Evolutionary conservation across 164 flowering plant species (phyloP), one percentile per base, ranked within the genome.

Genomic region (Kingdonia uniflora): DNA sequence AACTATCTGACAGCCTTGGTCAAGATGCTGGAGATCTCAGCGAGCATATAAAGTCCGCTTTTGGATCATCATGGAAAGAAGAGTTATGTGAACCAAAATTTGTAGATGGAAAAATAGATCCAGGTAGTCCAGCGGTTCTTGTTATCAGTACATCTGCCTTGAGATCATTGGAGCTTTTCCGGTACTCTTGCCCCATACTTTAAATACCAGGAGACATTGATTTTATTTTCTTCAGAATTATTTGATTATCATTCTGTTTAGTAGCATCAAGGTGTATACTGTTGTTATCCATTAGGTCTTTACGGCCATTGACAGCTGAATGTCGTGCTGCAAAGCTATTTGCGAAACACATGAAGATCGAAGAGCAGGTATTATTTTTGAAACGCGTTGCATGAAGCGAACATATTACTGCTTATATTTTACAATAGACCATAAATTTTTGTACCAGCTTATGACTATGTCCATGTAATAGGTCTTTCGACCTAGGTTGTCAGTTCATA

Each of bases 321-420:
- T 91, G 97, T 57, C 83, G 56, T 60, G 80, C 92, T 19, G 95
- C 72, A 38, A 91, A 91, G 78, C 73, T 91, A n/a, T 91, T 91
- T 57, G 74, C 97, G 26, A 91, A 87, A 73, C 97, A 91, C 69
- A 76, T 91, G 80, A 91, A 91, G 73, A 73, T 91, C 19, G 85
- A 80, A 57, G 95, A 91, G 23, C 97, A 91, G 96, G 97, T 91
- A 51, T 5, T 37, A 19, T 24, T 29, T 40, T 37, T 24, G 20
- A 15, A 14, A n/a, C 43, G n/a, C n/a, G n/a, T n/a, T n/a, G n/a
- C n/a, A n/a, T n/a, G n/a, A n/a, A n/a, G n/a, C n/a, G n/a, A n/a
- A n/a, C n/a, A n/a, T n/a, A n/a, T n/a, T n/a, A n/a, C n/a, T n/a
- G n/a, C n/a, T n/a, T n/a, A n/a, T n/a, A n/a, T n/a, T n/a, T 29